Percentiles rank a stretch among this genome's conserved stretches.
Evolutionary conservation across 1,284 basidiomycete species (phyloP).

Genomic region (Stereum hirsutum): DNA sequence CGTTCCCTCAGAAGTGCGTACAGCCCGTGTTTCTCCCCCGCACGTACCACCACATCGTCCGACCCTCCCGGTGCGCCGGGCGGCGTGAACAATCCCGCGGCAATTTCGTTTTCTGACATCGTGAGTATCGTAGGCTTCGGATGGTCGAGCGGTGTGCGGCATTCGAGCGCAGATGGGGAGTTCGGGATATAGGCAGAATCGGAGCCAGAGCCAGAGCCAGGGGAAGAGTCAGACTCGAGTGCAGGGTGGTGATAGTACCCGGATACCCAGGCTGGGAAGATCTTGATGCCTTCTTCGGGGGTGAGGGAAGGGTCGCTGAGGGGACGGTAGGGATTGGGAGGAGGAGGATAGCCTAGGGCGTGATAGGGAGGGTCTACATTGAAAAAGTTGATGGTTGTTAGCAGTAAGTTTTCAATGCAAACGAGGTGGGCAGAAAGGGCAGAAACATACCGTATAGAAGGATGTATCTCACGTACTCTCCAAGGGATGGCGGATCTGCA

Average conservation of each 20-base stretch:
- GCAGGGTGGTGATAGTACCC: constrained; percentile 18
- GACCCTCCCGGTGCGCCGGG: constrained; percentile 13
- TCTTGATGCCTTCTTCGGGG: constrained; percentile 9
- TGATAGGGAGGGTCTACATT: constrained; percentile 10
- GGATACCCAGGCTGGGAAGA: constrained; percentile 16
- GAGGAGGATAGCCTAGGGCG: constrained; percentile 15
- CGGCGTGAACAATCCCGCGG: constrained; percentile 3
- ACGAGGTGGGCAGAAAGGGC: background rate
- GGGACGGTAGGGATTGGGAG: constrained; percentile 13
- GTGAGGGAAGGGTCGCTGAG: constrained; percentile 13
- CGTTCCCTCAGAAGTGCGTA: constrained; percentile 7
- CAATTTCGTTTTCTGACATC: constrained; percentile 12
- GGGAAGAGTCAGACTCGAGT: no score
- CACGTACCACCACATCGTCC: constrained; percentile 10
- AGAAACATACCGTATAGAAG: constrained; percentile 6
- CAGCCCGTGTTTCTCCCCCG: constrained; percentile 9
- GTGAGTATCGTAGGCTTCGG: constrained; percentile 9
- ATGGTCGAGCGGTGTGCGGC: constrained; percentile 1
- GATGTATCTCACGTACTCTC: background rate
- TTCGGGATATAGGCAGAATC: constrained; percentile 5
- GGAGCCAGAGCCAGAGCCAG: no score
- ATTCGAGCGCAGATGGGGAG: constrained; percentile 1
- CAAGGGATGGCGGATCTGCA: no score
- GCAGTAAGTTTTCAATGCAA: no score
- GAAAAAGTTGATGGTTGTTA: background rate